Conservation (phyloP, 1,284 basidiomycete genomes). For the Cerioporus squamosus region DNA sequence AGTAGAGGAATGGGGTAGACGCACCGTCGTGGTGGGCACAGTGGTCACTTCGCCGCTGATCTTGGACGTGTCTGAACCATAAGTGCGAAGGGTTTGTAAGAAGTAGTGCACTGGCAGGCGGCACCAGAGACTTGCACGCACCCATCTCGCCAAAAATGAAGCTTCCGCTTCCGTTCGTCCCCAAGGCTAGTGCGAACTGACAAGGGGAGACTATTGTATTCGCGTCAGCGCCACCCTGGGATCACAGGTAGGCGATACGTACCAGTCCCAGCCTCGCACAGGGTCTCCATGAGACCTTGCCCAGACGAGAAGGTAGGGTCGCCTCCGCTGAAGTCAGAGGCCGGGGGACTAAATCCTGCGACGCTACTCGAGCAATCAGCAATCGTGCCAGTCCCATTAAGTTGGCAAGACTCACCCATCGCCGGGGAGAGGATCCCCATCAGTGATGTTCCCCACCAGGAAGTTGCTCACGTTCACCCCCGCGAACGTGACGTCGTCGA, state of each 20-base stretch:
- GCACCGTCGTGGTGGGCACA: slow-evolving; percentile 6
- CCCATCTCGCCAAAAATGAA: slow-evolving; percentile 12
- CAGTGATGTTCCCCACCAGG: slow-evolving; percentile 12
- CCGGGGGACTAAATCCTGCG: slow-evolving; percentile 15
- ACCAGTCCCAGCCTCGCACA: slow-evolving; percentile 12
- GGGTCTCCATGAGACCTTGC: slow-evolving; percentile 11
- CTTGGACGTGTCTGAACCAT: slow-evolving; percentile 4
- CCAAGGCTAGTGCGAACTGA: slow-evolving; percentile 8
- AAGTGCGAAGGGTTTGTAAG: neutral
- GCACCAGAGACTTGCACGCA: neutral
- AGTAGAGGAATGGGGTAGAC: neutral
- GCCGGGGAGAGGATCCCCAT: slow-evolving; percentile 11
- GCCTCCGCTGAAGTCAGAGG: slow-evolving; percentile 11
- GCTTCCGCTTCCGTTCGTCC: slow-evolving; percentile 3
- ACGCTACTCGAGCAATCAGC: neutral
- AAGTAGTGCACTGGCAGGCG: too few species aligned
- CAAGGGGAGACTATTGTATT: slow-evolving; percentile 11
- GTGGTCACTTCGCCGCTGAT: slow-evolving; percentile 10
- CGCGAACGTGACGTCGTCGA: slow-evolving; percentile 11
- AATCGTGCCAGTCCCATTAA: too few species aligned
- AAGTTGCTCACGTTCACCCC: slow-evolving; percentile 7
- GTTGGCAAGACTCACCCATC: slow-evolving; percentile 3
- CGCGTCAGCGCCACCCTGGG: too few species aligned
- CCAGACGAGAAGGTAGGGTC: slow-evolving; percentile 11
- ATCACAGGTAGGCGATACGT: neutral